Percentiles rank a stretch among this genome's conserved stretches.
These are phyloP conservation scores for Daphne laureola DNA, from an alignment of 441 rosid species.

Conservation along the genomic window DNA sequence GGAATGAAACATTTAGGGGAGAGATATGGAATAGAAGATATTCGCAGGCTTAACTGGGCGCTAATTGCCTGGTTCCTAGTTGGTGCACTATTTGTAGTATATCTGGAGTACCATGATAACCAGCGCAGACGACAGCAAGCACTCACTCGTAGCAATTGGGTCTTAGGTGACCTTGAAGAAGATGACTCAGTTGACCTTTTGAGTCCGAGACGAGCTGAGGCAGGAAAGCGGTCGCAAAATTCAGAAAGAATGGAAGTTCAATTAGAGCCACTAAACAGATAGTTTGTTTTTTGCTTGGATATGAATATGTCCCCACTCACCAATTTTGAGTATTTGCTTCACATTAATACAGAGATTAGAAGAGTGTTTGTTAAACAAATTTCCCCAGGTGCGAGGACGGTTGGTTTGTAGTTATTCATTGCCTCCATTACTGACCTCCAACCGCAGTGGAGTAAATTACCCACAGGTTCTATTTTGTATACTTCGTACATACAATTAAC, in stretches of 20 bases:
- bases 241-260: slow-evolving; percentile 82
- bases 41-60: slow-evolving; percentile 67
- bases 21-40: slow-evolving; percentile 68
- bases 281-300: slow-evolving; percentile 19
- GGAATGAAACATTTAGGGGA: slow-evolving; percentile 91
- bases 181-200: slow-evolving; percentile 77
- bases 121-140: slow-evolving; percentile 39
- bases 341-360: slow-evolving; percentile 5
- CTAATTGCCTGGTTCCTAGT: slow-evolving; percentile 59
- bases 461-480: slow-evolving; percentile 27
- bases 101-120: slow-evolving; percentile 64
- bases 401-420: slow-evolving; percentile 5
- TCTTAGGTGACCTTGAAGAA: slow-evolving; percentile 70
- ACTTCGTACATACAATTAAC: slow-evolving; percentile 26
- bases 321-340: slow-evolving; percentile 19
- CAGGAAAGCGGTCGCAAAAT: slow-evolving; percentile 37
- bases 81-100: slow-evolving; percentile 37
- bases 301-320: slow-evolving; percentile 11
- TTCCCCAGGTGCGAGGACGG: slow-evolving; percentile 14
- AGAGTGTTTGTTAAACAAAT: slow-evolving; percentile 15
- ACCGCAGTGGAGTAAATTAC: slow-evolving; percentile 17
- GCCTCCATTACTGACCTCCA: slow-evolving; percentile 3
- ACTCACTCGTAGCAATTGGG: slow-evolving; percentile 70
- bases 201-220: slow-evolving; percentile 34
- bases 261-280: slow-evolving; percentile 77